Conservation (phyloP, 768 basidiomycete species). For the Xerocomus spinulosus region DNA sequence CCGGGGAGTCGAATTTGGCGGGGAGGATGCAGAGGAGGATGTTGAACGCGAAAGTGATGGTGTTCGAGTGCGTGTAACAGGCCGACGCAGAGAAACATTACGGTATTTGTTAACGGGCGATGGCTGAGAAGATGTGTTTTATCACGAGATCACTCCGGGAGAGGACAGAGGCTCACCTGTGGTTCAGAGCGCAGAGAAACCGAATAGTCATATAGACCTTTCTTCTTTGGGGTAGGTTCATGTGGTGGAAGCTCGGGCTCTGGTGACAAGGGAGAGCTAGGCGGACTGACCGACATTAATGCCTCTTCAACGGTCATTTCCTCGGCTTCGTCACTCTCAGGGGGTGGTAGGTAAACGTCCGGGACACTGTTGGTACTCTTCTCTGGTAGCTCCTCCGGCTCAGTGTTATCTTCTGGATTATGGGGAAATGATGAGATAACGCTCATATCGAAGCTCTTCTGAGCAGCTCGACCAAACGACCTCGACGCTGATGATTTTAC, state of each 20-base stretch:
- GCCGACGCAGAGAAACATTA: slow-evolving; percentile 55
- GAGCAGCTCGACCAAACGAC: slow-evolving; percentile 29
- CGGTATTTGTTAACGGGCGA: slow-evolving; percentile 62
- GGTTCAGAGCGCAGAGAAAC: slow-evolving; percentile 57
- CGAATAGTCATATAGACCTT: slow-evolving; percentile 48
- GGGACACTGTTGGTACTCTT: slow-evolving; percentile 50
- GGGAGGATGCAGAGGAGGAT: slow-evolving; percentile 49
- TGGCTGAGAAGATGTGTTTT: slow-evolving; percentile 35
- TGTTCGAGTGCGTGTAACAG: slow-evolving; percentile 50
- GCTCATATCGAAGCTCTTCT: slow-evolving; percentile 58
- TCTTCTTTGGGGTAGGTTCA: slow-evolving; percentile 49
- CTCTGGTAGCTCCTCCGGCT: slow-evolving; percentile 35
- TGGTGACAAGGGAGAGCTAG: slow-evolving; percentile 45
- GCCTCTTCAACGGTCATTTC: slow-evolving; percentile 54
- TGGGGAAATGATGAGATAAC: slow-evolving; percentile 51
- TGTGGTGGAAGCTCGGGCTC: slow-evolving; percentile 33
- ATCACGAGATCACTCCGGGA: background rate
- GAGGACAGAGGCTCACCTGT: slow-evolving; percentile 39
- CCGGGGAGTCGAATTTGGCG: slow-evolving; percentile 60
- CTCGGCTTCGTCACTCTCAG: slow-evolving; percentile 40
- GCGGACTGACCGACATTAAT: slow-evolving; percentile 50
- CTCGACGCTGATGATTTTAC: slow-evolving; percentile 34
- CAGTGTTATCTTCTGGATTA: slow-evolving; percentile 31
- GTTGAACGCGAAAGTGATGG: slow-evolving; percentile 64
- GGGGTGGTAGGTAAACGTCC: slow-evolving; percentile 48